Conservation (phyloP, 257 asterid genomes). For the Perilla frutescens region DNA sequence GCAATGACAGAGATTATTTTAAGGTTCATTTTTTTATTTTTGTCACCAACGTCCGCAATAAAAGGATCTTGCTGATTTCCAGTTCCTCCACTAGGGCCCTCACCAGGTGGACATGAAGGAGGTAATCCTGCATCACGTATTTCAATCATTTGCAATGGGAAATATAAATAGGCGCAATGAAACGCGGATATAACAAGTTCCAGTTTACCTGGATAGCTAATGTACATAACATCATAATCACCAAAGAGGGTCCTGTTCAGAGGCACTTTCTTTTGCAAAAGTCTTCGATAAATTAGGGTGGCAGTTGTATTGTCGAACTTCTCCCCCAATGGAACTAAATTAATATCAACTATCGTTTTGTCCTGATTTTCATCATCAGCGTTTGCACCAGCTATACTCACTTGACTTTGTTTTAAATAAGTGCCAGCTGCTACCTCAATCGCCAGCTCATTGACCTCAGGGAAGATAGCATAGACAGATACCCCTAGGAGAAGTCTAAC, state of each 20-base stretch:
- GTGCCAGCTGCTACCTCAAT: constrained; percentile 92
- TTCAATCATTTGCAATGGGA: constrained; percentile 33
- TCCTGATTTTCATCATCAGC: constrained; percentile 80
- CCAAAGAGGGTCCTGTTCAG: constrained; percentile 87
- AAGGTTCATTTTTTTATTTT: constrained; percentile 68
- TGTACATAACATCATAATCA: constrained; percentile 62
- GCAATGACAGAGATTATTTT: constrained; percentile 68
- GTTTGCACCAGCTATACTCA: constrained; percentile 77
- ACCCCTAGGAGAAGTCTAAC: constrained; percentile 82
- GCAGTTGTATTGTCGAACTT: constrained; percentile 94
- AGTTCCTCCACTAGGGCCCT: constrained; percentile 71
- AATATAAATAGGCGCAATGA: constrained; percentile 1
- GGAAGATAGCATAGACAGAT: constrained; percentile 71
- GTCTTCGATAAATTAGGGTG: constrained; percentile 72
- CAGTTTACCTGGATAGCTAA: constrained; percentile 81
- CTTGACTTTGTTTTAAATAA: constrained; percentile 85
- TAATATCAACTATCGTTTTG: constrained; percentile 73
- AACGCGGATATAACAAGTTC: not conserved
- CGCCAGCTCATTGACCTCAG: constrained; percentile 75
- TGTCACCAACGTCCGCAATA: constrained; percentile 63
- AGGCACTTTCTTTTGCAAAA: constrained; percentile 78
- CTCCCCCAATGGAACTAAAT: constrained; percentile 88
- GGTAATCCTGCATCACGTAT: constrained; percentile 66
- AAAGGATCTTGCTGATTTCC: constrained; percentile 79
- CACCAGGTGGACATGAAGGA: constrained; percentile 62